Evolutionary conservation across 208 protist species (phyloP).

Genomic region (Novymonas esmeraldas): DNA sequence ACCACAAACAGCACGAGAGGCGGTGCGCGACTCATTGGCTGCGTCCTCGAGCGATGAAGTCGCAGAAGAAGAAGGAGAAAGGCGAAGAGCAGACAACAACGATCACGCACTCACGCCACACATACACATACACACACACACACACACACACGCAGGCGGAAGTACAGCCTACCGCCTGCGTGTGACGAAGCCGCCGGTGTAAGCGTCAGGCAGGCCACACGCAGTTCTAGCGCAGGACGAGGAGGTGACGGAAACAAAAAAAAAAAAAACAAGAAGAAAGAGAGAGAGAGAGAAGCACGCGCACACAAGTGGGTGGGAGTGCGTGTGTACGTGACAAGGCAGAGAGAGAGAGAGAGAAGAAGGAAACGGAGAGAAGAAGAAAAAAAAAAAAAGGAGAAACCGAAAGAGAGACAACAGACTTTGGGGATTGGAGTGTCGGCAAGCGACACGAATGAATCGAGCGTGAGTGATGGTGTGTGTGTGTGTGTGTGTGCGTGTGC

Average conservation of each 20-base stretch:
- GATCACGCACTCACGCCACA: too few relatives aligned
- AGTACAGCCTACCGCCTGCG: background rate
- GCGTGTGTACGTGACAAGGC: background rate
- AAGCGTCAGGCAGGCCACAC: too few relatives aligned
- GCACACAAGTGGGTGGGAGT: background rate
- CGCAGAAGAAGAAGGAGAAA: too few relatives aligned
- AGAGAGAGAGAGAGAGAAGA: slow-evolving; percentile 1
- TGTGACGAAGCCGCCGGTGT: too few relatives aligned
- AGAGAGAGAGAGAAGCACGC: slow-evolving; percentile 6
- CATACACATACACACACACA: too few relatives aligned
- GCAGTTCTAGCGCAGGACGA: too few relatives aligned
- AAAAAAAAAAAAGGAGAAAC: slow-evolving; percentile 7
- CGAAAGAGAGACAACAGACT: too few relatives aligned
- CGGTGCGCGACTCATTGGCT: background rate
- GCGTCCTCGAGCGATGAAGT: background rate
- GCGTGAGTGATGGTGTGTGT: background rate
- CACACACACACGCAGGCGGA: too few relatives aligned
- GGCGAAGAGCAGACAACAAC: too few relatives aligned
- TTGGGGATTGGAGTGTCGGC: background rate
- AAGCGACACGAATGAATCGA: too few relatives aligned
- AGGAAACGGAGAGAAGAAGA: slow-evolving; percentile 17
- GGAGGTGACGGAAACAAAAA: slow-evolving; percentile 9
- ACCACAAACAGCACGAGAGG: background rate
- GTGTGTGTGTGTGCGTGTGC: background rate
- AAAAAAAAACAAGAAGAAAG: background rate